Conservation (phyloP, 441 rosid species). For the Aquilaria agallochum region DNA sequence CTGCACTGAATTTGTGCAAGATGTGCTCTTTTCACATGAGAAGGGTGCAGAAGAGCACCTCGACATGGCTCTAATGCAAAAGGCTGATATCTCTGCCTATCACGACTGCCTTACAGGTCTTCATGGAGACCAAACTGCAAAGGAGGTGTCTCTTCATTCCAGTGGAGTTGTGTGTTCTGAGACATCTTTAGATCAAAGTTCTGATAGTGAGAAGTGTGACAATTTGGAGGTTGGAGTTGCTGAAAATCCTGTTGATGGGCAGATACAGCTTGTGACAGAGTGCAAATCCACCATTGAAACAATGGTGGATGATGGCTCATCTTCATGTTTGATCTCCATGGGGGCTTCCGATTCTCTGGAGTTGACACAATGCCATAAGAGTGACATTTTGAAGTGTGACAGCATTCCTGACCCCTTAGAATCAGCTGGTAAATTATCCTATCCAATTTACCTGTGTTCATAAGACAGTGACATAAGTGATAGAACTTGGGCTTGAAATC, state of each 20-base stretch:
- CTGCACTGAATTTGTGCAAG: slow-evolving; percentile 23
- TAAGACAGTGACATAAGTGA: no score
- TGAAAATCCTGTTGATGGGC: slow-evolving; percentile 7
- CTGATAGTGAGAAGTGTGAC: neutral
- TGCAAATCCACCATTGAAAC: neutral
- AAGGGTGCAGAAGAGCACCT: neutral
- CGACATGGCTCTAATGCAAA: slow-evolving; percentile 7
- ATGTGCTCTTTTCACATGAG: slow-evolving; percentile 11
- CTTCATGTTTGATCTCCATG: neutral
- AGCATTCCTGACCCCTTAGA: no score
- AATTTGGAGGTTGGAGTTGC: neutral
- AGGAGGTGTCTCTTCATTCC: slow-evolving; percentile 10
- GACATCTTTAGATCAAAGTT: slow-evolving; percentile 12
- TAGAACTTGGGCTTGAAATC: no score
- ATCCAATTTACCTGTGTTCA: no score
- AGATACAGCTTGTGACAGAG: slow-evolving; percentile 6
- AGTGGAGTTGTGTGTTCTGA: slow-evolving; percentile 3
- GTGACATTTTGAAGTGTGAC: no score
- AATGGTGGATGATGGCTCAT: neutral
- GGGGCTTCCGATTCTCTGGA: no score
- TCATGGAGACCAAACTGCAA: slow-evolving; percentile 10
- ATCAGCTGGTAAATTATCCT: no score
- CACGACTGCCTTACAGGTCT: neutral
- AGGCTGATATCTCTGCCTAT: neutral
- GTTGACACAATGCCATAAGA: neutral